These are phyloP conservation scores for Barnettozyma hawaiiensis DNA, from an alignment of 1,139 yeast species.

Conservation along the genomic window DNA sequence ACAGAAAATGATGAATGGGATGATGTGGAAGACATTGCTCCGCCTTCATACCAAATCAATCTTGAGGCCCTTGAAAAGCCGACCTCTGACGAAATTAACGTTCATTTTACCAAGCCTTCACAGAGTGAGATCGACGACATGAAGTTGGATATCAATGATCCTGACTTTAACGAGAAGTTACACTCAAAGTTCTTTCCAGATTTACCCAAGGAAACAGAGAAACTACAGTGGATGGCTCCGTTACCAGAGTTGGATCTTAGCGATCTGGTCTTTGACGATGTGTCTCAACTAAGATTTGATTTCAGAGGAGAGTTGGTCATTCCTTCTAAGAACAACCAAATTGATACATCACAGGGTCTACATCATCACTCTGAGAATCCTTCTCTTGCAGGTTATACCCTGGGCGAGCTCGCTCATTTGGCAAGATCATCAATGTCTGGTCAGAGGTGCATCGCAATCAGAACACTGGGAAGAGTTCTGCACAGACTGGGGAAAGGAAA, in stretches of 20 bases:
- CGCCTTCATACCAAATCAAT: slow-evolving; percentile 37
- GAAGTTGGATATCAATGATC: slow-evolving; percentile 59
- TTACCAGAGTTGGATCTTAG: slow-evolving; percentile 38
- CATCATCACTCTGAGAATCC: slow-evolving; percentile 93
- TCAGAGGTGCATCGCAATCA: slow-evolving; percentile 82
- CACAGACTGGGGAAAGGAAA: slow-evolving; percentile 70
- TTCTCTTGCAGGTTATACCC: slow-evolving; percentile 85
- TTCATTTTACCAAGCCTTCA: slow-evolving; percentile 62
- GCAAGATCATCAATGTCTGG: slow-evolving; percentile 76
- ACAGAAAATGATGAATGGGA: slow-evolving; percentile 20
- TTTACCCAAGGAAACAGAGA: slow-evolving; percentile 74
- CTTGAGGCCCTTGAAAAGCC: slow-evolving; percentile 41
- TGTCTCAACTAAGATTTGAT: slow-evolving; percentile 76
- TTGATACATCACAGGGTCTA: slow-evolving; percentile 61
- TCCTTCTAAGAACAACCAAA: slow-evolving; percentile 37
- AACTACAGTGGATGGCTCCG: slow-evolving; percentile 89
- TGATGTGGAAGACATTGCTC: slow-evolving; percentile 40
- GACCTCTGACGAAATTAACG: slow-evolving; percentile 37
- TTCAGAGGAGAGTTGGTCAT: slow-evolving; percentile 75
- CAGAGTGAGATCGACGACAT: slow-evolving; percentile 26
- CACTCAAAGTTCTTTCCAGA: slow-evolving; percentile 88
- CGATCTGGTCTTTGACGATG: slow-evolving; percentile 47
- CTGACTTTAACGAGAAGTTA: slow-evolving; percentile 69
- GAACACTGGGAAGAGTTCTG: slow-evolving; percentile 79
- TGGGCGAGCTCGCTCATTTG: slow-evolving; percentile 74